Base-by-base conservation (phyloP, 2,329 filamentous ascomycete genomes). In the Chaetomium globosum region DNA sequence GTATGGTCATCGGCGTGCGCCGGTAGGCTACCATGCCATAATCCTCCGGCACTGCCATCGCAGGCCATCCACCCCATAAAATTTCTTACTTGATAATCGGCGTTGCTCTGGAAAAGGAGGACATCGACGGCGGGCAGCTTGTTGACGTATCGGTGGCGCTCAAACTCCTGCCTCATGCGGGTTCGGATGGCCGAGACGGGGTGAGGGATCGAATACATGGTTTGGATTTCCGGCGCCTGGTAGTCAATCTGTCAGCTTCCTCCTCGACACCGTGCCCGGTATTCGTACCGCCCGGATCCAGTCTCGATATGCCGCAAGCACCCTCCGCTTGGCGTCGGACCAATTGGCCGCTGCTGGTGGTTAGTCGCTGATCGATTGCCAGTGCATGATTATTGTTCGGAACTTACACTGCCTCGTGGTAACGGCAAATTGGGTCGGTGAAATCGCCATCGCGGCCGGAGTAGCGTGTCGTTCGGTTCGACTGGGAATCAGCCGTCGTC, bases 141-240 rank as follows among this genome's bases (percentile, higher is more conserved):
- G 78, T 90, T 91, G 71, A 97, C 93, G 77, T 91, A 97, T 83
- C 95, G 86, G 82, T 98, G 89, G 76, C 92, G 87, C 84, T 99
- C 95, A 77, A 97, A 99, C 77, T 99, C 93, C 81, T 98, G 91
- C 77, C 95, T 87, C 78, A 98, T 90, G 81, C 96, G 94, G 66
- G 94, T 96, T 73, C 95, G 91, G 76, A 99, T 89, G 69, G 86
- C 84, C 49, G 94, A 91, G 61, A 97, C 88, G 61, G 94, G 93
- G 75, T 96, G 87, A 77, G 91, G 92, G 75, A 99, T 83, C 68
- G 90, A 91, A 87, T 99, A 99, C 92, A 98, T 97, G 68, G 88
- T 90, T 80, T 98, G 95, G 76, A 99, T 94, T 78, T 98, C 93
- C 67, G 95, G 94, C 49, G 93, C 93, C 95, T 99, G 55, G 30